A percentile compares a stretch with the other conserved stretches of the same genome.
Conservation (phyloP, 345 rosid species). For the Sapria himalayana region DNA sequence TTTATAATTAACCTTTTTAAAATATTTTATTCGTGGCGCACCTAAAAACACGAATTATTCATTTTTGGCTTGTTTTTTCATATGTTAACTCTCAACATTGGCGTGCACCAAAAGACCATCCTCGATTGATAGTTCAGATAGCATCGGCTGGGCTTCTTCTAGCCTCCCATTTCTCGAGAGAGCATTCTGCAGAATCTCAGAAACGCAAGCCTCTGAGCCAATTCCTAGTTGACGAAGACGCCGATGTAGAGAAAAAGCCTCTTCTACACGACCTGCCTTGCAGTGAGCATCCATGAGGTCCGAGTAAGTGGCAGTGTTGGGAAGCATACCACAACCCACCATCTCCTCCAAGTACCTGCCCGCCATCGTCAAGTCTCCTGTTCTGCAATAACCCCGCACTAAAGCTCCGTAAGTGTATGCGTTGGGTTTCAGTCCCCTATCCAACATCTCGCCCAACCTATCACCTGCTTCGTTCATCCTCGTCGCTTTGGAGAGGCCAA, state of each 20-base stretch:
- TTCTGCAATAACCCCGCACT: conserved; percentile 31
- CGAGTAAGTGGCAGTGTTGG: conserved; percentile 34
- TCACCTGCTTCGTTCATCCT: conserved; percentile 51
- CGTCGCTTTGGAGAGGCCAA: conserved; percentile 58
- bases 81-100: too few relatives aligned
- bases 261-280: conserved; percentile 29
- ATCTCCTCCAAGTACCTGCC: conserved; percentile 40
- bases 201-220: conserved; percentile 28
- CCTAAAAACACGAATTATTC: too few relatives aligned
- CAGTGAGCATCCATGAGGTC: conserved; percentile 40
- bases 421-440: conserved; percentile 44
- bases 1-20: too few relatives aligned
- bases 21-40: too few relatives aligned
- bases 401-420: conserved; percentile 50
- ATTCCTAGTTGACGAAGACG: conserved; percentile 31
- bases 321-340: conserved; percentile 33
- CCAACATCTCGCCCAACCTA: conserved; percentile 35
- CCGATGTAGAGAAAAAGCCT: conserved; percentile 34
- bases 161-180: conserved; percentile 37
- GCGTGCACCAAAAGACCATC: too few relatives aligned
- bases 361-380: conserved; percentile 39
- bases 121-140: conserved; percentile 33
- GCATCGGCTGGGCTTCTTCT: conserved; percentile 33
- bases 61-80: too few relatives aligned
- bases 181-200: conserved; percentile 43